These are phyloP conservation scores for Lentinula boryana DNA, from an alignment of 768 basidiomycete genomes.

Conservation along the genomic window DNA sequence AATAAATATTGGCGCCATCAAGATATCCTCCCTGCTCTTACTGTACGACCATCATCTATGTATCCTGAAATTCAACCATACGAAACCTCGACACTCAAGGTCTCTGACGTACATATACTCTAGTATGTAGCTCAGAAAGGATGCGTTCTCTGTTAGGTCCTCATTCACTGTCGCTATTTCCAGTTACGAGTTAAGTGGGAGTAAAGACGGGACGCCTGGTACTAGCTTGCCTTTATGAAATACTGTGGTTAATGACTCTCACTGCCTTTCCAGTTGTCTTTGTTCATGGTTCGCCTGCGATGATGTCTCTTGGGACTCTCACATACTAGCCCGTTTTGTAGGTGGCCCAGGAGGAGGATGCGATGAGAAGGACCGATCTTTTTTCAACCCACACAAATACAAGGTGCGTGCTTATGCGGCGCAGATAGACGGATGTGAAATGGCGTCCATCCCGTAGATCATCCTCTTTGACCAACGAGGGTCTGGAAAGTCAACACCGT, in stretches of 20 bases:
- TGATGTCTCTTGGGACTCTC: neutral
- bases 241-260: neutral
- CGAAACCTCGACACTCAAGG: conserved; percentile 58
- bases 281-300: conserved; percentile 52
- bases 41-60: conserved; percentile 28
- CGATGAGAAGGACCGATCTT: conserved; percentile 60
- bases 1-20: neutral
- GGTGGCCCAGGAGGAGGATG: conserved; percentile 81
- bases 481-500: conserved; percentile 82
- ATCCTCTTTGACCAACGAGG: conserved; percentile 90
- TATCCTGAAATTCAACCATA: conserved; percentile 68
- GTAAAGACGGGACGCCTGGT: conserved; percentile 73
- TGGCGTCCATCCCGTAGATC: conserved; percentile 40
- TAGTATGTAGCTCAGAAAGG: conserved; percentile 39
- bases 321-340: conserved; percentile 14
- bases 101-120: conserved; percentile 69
- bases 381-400: conserved; percentile 84
- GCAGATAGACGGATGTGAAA: neutral
- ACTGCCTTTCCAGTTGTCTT: conserved; percentile 53
- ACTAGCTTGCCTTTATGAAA: conserved; percentile 9
- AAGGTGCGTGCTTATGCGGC: conserved; percentile 38
- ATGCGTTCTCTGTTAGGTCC: neutral
- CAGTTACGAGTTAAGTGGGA: conserved; percentile 82
- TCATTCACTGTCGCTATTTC: conserved; percentile 2
- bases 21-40: neutral